Conservation (phyloP, 495 filamentous ascomycete genomes). For the Penicillium turbatum region DNA sequence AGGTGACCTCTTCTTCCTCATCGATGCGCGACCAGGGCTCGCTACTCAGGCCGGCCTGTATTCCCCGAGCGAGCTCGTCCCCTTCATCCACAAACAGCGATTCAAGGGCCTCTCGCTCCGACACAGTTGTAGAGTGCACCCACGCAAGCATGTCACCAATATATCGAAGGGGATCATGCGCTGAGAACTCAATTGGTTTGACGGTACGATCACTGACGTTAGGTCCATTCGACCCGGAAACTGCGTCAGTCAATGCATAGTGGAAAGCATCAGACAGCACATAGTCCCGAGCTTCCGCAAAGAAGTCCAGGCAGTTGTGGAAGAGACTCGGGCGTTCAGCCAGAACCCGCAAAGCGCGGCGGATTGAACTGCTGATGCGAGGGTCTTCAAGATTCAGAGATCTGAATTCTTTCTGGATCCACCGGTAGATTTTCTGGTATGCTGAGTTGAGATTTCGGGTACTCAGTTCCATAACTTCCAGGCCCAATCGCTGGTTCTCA, state of each 20-base stretch:
- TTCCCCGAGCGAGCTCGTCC: slow-evolving; percentile 82
- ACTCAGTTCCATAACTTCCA: slow-evolving; percentile 88
- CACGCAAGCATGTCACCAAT: slow-evolving; percentile 98
- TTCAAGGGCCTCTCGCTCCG: slow-evolving; percentile 89
- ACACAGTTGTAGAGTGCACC: slow-evolving; percentile 89
- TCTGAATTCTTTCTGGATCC: slow-evolving; percentile 93
- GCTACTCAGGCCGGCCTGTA: slow-evolving; percentile 78
- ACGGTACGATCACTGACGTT: slow-evolving; percentile 45
- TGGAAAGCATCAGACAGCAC: slow-evolving; percentile 88
- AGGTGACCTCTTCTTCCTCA: slow-evolving; percentile 58
- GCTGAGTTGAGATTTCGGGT: slow-evolving; percentile 81
- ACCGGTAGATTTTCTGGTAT: slow-evolving; percentile 91
- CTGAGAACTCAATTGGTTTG: slow-evolving; percentile 91
- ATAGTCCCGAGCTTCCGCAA: slow-evolving; percentile 84
- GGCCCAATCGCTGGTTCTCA: slow-evolving; percentile 79
- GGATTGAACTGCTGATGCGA: slow-evolving; percentile 81
- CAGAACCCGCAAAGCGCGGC: slow-evolving; percentile 78
- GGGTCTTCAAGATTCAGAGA: slow-evolving; percentile 90
- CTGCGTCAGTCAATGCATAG: slow-evolving; percentile 76
- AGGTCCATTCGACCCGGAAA: slow-evolving; percentile 29
- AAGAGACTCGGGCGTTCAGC: slow-evolving; percentile 88
- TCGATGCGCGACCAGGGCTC: slow-evolving; percentile 73
- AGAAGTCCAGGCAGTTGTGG: slow-evolving; percentile 90
- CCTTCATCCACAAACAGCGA: slow-evolving; percentile 86
- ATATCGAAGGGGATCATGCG: slow-evolving; percentile 89